Percentiles rank a stretch among this genome's conserved stretches.
These are phyloP conservation scores for Xylariaceae sp. DNA, from an alignment of 2,329 filamentous ascomycete species.

Conservation along the genomic window DNA sequence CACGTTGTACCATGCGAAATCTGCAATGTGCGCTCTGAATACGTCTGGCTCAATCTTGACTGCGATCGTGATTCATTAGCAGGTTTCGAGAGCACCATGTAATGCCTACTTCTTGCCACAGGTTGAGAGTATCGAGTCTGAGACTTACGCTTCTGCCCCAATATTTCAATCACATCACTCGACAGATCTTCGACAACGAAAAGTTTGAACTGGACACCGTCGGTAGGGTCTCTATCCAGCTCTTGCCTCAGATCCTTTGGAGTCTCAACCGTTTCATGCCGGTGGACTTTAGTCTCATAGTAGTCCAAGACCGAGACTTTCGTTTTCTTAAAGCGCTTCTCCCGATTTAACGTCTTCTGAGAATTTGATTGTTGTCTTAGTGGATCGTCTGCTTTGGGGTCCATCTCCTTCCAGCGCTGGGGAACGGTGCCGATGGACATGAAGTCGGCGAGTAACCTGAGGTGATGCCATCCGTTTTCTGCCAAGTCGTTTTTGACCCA, in stretches of 20 bases:
- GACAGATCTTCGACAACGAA: conserved; percentile 21
- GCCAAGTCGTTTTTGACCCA: conserved; percentile 11
- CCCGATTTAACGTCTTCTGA: conserved; percentile 1
- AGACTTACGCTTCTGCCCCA: conserved; percentile 16
- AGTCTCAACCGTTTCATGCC: not conserved
- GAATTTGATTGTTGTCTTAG: not conserved
- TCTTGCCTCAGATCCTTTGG: not conserved
- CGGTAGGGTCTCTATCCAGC: not conserved
- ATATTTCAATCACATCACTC: conserved; percentile 17
- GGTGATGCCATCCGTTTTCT: conserved; percentile 13
- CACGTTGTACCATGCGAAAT: conserved; percentile 25
- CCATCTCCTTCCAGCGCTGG: conserved; percentile 12
- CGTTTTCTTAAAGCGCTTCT: conserved; percentile 10
- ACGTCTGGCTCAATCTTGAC: conserved; percentile 19
- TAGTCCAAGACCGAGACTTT: conserved; percentile 16
- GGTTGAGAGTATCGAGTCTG: not conserved
- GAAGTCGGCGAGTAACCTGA: conserved; percentile 17
- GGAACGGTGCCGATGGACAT: conserved; percentile 20
- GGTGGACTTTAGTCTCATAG: conserved; percentile 4
- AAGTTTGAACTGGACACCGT: conserved; percentile 8
- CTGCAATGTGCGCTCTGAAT: conserved; percentile 23
- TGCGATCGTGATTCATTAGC: not conserved
- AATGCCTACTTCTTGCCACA: no score
- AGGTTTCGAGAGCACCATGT: no score
- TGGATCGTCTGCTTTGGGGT: not conserved